Base-by-base conservation (phyloP, 441 rosid species). In the Flueggea neowawraea region DNA sequence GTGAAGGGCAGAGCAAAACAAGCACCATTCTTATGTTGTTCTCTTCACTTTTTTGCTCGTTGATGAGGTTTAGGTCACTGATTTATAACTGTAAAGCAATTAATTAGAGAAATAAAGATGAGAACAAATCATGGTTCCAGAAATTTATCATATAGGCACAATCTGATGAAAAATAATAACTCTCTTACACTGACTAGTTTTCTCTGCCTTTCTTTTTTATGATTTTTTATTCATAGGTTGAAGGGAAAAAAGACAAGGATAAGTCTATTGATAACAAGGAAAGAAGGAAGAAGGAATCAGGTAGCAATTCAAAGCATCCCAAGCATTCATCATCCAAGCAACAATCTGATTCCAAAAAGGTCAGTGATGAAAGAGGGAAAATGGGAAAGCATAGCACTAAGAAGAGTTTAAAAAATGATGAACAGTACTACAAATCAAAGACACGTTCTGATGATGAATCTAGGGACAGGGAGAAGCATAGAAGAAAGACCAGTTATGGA, bases 181-280 rank as follows among this genome's bases (percentile, higher is more conserved):
- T 14, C 10, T 14, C 7, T 10, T 33, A n/a, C n/a, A 15, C 43
- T 6, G 4, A 39, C 15, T 33, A 36, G 36, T n/a, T n/a, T n/a
- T 39, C 11, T 12, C 33, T 56, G 4, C 33, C 31, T 55, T 53
- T 16, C 55, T n/a, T n/a, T n/a, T n/a, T n/a, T n/a, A n/a, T n/a
- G n/a, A n/a, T n/a, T n/a, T n/a, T n/a, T n/a, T n/a, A 52, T 70
- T 67, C 60, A 55, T 60, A 86, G 96, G 89, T 69, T 55, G 79
- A 73, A 74, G 81, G 70, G 50, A 80, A 76, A 65, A 78, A 75
- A 48, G 70, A 63, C 63, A 73, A 76, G 71, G 83, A 75, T 43
- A 78, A 81, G 62, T 64, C 72, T 62, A 66, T 68, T 32, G 77
- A n/a, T n/a, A n/a, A 71, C 17, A 80, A 73, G 69, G 80, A 82